Base-by-base conservation (phyloP, 805 yeast genomes). In the Kodamaea leandrae region DNA sequence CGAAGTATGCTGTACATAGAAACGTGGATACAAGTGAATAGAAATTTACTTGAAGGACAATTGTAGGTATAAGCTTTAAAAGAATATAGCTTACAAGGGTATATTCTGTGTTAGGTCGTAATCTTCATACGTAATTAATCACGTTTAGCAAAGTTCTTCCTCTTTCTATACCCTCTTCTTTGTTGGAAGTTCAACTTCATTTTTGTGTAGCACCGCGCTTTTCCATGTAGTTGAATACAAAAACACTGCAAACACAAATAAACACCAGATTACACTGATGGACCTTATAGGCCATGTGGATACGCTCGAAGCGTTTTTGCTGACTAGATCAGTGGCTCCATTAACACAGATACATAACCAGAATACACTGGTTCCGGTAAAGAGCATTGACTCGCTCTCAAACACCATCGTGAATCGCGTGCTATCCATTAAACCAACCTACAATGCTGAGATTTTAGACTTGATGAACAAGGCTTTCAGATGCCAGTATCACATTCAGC, bases 401-500 rank as follows among this genome's bases (percentile, higher is more conserved):
- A 36, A 13, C 25, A 6, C 32, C 10, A 25, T 36, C 23, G 26
- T 36, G 6, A 30, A 30, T 13, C 33, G 33, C 13, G 21, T 30
- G 13, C 13, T 30, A n/a, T 7, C 33, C n/a, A 30, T 9, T 21
- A 30, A 30, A 17, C 7, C 32, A 6, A 6, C 16, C 21, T 17
- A 30, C 13, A 12, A 4, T 17, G 4, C 10, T 8, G 33, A 30
- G 4, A 14, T 30, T 3, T 28, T 26, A 14, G 14, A 27, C 10
- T n/a, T 27, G 10, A 36, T 36, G 21, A 13, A 18, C 25, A 38
- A 32, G 7, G 43, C 43, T 3, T 54, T 57, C 43, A 49, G 41
- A 36, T 48, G 57, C 32, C 41, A 52, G 17, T 52, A 55, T 28
- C 35, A 47, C 5, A 32, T 49, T 12, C 43, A 44, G 20, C 35